A percentile compares a stretch with the other conserved stretches of the same genome.
phyloP scores from a whole-genome alignment of 2,329 filamentous ascomycete species.

The Xylariaceae sp. region DNA sequence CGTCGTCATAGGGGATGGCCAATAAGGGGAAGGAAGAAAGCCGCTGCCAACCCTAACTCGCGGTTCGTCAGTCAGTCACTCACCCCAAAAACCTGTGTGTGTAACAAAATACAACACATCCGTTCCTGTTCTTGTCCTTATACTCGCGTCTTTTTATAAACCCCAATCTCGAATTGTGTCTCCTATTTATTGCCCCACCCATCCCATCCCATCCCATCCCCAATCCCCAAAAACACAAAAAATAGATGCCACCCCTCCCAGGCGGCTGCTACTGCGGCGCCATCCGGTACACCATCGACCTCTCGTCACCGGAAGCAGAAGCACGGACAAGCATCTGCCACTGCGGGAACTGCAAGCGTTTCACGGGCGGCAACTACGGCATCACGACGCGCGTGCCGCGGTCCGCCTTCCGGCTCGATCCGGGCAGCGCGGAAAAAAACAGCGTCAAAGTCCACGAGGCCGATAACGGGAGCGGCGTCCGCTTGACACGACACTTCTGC shows the following conservation, averaged over 20 bases:
- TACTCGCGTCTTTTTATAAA: no score
- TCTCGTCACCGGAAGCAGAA: slow-evolving; percentile 37
- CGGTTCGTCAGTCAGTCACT: background rate
- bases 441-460: slow-evolving; percentile 39
- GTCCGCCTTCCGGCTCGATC: slow-evolving; percentile 37
- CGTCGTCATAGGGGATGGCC: background rate
- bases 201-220: background rate
- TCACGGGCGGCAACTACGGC: slow-evolving; percentile 46
- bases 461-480: slow-evolving; percentile 44
- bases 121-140: no score
- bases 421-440: slow-evolving; percentile 26
- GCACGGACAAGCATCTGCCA: slow-evolving; percentile 49
- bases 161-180: no score
- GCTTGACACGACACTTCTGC: slow-evolving; percentile 48
- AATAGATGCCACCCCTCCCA: slow-evolving; percentile 22
- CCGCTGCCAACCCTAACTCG: background rate
- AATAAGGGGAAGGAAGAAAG: no score
- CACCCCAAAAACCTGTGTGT: background rate
- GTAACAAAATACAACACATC: no score
- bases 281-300: slow-evolving; percentile 40
- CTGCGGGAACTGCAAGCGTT: slow-evolving; percentile 49
- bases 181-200: no score
- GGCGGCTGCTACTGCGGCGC: slow-evolving; percentile 42
- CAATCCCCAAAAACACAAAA: background rate
- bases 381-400: slow-evolving; percentile 46